Evolutionary conservation across 352 stramenopile species (phyloP).

Genomic region (Phytophthora hybrid): DNA sequence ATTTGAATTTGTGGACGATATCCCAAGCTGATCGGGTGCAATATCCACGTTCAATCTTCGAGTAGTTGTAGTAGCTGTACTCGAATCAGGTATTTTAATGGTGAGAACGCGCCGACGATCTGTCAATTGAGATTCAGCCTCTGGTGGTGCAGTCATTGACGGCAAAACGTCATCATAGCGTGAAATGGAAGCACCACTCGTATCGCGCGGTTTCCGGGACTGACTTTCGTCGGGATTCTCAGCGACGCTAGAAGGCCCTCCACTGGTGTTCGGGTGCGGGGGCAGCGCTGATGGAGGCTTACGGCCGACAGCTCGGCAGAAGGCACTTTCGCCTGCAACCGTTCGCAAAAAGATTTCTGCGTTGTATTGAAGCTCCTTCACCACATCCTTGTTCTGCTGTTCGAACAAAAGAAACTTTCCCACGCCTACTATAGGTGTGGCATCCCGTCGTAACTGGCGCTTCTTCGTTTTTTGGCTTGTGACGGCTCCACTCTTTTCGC

Average conservation of each 20-base stretch:
- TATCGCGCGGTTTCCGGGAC: conserved; percentile 20
- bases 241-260: conserved; percentile 1
- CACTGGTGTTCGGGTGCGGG: conserved; percentile 40
- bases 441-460: conserved; percentile 72
- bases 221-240: conserved; percentile 21
- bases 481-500: conserved; percentile 33
- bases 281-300: conserved; percentile 62
- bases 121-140: conserved; percentile 20
- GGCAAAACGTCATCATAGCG: conserved; percentile 44
- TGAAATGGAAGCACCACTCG: conserved; percentile 13
- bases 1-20: conserved; percentile 52
- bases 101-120: conserved; percentile 35
- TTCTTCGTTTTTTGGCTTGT: conserved; percentile 79
- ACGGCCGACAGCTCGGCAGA: conserved; percentile 76
- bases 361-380: conserved; percentile 92
- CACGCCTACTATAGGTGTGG: conserved; percentile 69
- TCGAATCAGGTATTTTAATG: conserved; percentile 41
- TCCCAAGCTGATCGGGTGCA: conserved; percentile 44
- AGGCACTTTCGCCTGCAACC: conserved; percentile 71
- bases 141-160: conserved; percentile 17
- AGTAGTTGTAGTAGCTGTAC: conserved; percentile 5
- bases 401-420: conserved; percentile 90
- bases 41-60: conserved; percentile 44
- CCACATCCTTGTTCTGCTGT: conserved; percentile 92
- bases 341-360: conserved; percentile 85